phyloP scores from a whole-genome alignment of 768 basidiomycete genomes.

The Amanita fuliginea region DNA sequence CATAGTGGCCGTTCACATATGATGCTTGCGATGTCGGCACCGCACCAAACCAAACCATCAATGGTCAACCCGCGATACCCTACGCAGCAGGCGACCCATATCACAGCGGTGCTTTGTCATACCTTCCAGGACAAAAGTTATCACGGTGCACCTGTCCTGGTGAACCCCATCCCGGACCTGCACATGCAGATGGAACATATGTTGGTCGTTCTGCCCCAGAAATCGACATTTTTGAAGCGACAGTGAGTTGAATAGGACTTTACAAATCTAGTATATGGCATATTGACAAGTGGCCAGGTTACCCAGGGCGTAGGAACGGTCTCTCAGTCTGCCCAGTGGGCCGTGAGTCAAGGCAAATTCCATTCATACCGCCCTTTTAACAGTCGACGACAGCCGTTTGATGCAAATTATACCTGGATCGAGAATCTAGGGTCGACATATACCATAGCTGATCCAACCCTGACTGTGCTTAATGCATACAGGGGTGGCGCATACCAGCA shows the following conservation, averaged over 20 bases:
- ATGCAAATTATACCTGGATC: slow-evolving; percentile 58
- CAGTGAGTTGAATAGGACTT: slow-evolving; percentile 24
- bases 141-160: slow-evolving; percentile 83
- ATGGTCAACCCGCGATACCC: slow-evolving; percentile 53
- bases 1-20: slow-evolving; percentile 74
- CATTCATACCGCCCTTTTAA: neutral
- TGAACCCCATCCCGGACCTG: slow-evolving; percentile 83
- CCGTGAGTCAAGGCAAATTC: slow-evolving; percentile 29
- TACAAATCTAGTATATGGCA: neutral
- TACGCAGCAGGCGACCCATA: slow-evolving; percentile 46
- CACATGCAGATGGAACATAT: slow-evolving; percentile 64
- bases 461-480: slow-evolving; percentile 51
- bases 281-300: slow-evolving; percentile 12
- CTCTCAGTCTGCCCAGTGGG: slow-evolving; percentile 81
- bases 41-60: slow-evolving; percentile 67
- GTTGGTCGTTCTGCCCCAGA: slow-evolving; percentile 80
- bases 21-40: slow-evolving; percentile 94
- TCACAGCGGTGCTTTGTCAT: slow-evolving; percentile 53
- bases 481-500: slow-evolving; percentile 76
- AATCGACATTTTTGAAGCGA: slow-evolving; percentile 86
- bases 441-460: slow-evolving; percentile 40
- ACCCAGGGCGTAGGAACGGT: slow-evolving; percentile 39
- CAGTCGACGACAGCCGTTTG: slow-evolving; percentile 51
- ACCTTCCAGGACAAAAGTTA: slow-evolving; percentile 78
- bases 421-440: slow-evolving; percentile 34